Conservation (phyloP, 208 protist genomes). For the Trichomonas gallinae region DNA sequence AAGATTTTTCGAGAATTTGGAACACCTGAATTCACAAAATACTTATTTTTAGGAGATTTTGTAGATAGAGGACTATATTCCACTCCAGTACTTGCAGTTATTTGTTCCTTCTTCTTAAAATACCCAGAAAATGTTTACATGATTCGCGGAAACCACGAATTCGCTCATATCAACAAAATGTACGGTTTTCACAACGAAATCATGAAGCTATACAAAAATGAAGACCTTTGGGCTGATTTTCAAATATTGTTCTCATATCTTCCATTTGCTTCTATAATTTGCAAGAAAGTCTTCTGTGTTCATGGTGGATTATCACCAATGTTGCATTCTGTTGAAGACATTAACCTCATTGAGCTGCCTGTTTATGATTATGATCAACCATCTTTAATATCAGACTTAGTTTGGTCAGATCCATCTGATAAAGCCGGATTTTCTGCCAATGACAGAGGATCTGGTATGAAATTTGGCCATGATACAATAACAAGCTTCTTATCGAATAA, state of each 20-base stretch:
- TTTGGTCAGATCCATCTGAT: constrained; percentile 22
- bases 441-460: constrained; percentile 89
- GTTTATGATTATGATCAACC: background rate
- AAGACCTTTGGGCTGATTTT: background rate
- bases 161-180: background rate
- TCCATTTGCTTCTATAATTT: background rate
- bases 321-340: background rate
- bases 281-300: background rate
- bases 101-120: background rate
- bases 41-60: constrained; percentile 11
- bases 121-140: background rate
- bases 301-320: background rate
- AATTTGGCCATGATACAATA: constrained; percentile 92
- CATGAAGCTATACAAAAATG: background rate
- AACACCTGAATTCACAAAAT: background rate
- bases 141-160: constrained; percentile 10
- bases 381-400: background rate
- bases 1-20: background rate
- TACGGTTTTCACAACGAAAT: background rate
- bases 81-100: background rate
- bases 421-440: constrained; percentile 73
- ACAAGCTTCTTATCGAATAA: constrained; percentile 60
- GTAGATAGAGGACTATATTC: background rate
- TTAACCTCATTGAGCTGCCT: background rate
- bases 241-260: background rate